Evolutionary conservation across 257 asterid species (phyloP).

Genomic region (Solanum stenotomum): DNA sequence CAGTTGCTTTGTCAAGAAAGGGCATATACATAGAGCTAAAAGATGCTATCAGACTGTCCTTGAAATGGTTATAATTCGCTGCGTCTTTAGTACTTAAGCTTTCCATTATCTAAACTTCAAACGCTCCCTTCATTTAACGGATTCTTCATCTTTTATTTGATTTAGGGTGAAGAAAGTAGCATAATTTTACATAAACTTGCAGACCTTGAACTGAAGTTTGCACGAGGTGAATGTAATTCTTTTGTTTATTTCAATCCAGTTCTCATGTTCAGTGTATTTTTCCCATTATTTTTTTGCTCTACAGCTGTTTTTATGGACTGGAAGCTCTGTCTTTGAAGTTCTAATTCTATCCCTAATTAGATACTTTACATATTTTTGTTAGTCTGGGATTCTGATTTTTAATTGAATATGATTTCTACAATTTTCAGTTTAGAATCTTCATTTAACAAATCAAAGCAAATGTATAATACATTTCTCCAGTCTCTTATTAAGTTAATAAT

Average conservation of each 20-base stretch:
- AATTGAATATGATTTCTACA: not conserved
- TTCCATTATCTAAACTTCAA: not conserved
- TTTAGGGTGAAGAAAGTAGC: not conserved
- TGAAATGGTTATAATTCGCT: not conserved
- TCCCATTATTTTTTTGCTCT: no score
- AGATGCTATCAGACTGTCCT: not conserved
- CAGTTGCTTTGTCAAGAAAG: not conserved
- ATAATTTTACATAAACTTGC: not conserved
- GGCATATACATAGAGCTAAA: fast-evolving
- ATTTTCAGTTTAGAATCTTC: not conserved
- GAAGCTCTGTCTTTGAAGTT: no score
- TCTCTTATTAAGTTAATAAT: no score
- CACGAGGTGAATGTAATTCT: not conserved
- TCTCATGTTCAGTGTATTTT: no score
- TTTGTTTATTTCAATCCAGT: no score
- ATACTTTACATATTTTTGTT: not conserved
- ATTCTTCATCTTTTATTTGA: not conserved
- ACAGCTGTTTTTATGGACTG: no score
- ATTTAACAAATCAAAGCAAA: not conserved
- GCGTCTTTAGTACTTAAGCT: not conserved
- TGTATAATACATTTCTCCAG: not conserved
- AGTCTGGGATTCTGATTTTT: not conserved
- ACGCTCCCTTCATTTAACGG: not conserved
- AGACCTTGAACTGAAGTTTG: not conserved
- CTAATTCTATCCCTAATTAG: no score